phyloP scores from a whole-genome alignment of 2,329 filamentous ascomycete species.

The Fusarium sp. region DNA sequence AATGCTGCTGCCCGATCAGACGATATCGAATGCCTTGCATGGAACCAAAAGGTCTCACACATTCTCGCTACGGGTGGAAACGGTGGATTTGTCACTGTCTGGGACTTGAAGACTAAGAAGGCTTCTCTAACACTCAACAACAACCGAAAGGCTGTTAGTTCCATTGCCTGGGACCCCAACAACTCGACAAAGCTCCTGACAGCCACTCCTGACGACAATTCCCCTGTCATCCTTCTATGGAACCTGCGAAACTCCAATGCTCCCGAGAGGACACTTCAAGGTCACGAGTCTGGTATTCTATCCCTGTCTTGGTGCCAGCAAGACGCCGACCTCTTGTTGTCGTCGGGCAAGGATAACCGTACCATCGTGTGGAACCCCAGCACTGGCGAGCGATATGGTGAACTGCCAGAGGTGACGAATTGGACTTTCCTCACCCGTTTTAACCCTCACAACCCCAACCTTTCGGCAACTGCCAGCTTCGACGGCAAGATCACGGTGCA shows the following conservation, averaged over 20 bases:
- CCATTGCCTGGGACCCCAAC: slow-evolving; percentile 97
- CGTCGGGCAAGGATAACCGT: slow-evolving; percentile 95
- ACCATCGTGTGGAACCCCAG: slow-evolving; percentile 97
- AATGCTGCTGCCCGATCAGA: slow-evolving; percentile 89
- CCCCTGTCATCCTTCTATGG: slow-evolving; percentile 91
- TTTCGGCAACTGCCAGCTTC: slow-evolving; percentile 95
- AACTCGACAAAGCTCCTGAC: slow-evolving; percentile 95
- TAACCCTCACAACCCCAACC: slow-evolving; percentile 90
- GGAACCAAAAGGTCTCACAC: slow-evolving; percentile 98
- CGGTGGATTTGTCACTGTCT: slow-evolving; percentile 96
- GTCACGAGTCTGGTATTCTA: slow-evolving; percentile 93
- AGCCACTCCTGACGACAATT: slow-evolving; percentile 87
- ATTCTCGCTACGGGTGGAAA: slow-evolving; percentile 94
- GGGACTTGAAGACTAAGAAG: slow-evolving; percentile 98
- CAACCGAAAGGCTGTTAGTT: slow-evolving; percentile 92
- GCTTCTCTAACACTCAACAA: slow-evolving; percentile 96
- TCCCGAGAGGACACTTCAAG: slow-evolving; percentile 86
- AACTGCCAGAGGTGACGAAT: slow-evolving; percentile 98
- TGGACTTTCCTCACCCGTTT: slow-evolving; percentile 98
- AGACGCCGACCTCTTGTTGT: slow-evolving; percentile 88
- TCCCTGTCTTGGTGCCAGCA: slow-evolving; percentile 96
- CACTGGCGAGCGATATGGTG: slow-evolving; percentile 86
- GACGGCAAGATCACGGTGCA: slow-evolving; percentile 96
- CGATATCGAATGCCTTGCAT: slow-evolving; percentile 95
- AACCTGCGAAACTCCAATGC: slow-evolving; percentile 96